Base-by-base conservation (phyloP, 2,329 filamentous ascomycete species). In the Xylariaceae sp. region DNA sequence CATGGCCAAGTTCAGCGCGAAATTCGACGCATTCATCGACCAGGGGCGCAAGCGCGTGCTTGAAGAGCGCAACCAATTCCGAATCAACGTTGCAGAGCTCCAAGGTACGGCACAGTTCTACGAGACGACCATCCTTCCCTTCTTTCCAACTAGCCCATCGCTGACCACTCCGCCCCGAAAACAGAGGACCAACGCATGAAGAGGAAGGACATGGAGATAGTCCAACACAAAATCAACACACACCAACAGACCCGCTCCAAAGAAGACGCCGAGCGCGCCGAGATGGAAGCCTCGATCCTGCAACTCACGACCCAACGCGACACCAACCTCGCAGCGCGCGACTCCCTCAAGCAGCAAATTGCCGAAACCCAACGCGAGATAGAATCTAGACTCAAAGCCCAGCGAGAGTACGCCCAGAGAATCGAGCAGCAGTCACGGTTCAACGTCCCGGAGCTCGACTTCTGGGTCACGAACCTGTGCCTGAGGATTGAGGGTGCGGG, bases 21-120 rank as follows among this genome's bases (percentile, higher is more conserved):
- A 83, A 60, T 99, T 99, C 62, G 94, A 99, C 66, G 84, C 85
- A 0, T 97, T 96, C 61, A 96, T 99, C 56, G 92, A 96, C 64
- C 85, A 89, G 56, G 90, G 91, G 0, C 81, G 92, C 44, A 95
- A 95, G 69, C 83, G 89, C 46, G 89, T 97, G 0, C 69, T 97
- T 7, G 90, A 96, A 63, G 91, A 97, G 74, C 83, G 90, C 64
- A 97, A 96, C 64, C 86, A 95, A 54, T 99, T 96, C 66, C 87
- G 88, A 56, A 87, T 94, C 74, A 95, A 88, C 62, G 75, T 97
- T 19, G 87, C 90, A 41, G 94, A 97, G 68, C 73, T 96, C 33
- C 87, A 95, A 75, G 92, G 92, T 95, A 76, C 47, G 74, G n/a
- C 38, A 27, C 44, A 30, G 36, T 31, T 12, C 32, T n/a, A 27